Conservation (phyloP, 2,329 filamentous ascomycete genomes). For the Pezicula neosporulosa region DNA sequence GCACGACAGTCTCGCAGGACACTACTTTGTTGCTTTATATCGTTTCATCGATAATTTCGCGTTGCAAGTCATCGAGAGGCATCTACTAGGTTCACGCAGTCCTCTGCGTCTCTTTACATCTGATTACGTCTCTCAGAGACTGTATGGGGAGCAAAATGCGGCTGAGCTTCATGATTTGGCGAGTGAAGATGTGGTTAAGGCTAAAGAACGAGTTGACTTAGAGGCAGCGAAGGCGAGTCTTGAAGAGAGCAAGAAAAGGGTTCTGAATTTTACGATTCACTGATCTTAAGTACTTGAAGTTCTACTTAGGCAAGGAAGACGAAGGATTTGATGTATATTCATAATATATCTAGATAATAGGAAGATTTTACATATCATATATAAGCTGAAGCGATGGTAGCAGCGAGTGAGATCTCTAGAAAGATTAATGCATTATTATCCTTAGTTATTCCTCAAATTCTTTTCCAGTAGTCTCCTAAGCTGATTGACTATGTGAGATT, state of each 20-base stretch:
- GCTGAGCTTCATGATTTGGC: slow-evolving; percentile 4
- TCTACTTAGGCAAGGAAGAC: too few relatives aligned
- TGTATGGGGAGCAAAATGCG: slow-evolving; percentile 10
- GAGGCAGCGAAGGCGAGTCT: slow-evolving; percentile 4
- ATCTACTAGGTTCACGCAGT: slow-evolving; percentile 10
- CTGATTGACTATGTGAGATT: too few relatives aligned
- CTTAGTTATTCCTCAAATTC: too few relatives aligned
- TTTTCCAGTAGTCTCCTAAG: too few relatives aligned
- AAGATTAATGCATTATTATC: too few relatives aligned
- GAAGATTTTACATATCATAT: too few relatives aligned
- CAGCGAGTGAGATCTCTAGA: too few relatives aligned
- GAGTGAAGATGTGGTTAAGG: slow-evolving; percentile 5
- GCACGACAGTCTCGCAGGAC: slow-evolving; percentile 8
- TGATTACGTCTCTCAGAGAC: slow-evolving; percentile 8
- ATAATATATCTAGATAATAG: too few relatives aligned
- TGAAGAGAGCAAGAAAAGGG: slow-evolving; percentile 9
- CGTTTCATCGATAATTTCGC: slow-evolving; percentile 16
- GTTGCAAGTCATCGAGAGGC: slow-evolving; percentile 14
- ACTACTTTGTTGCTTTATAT: slow-evolving; percentile 9
- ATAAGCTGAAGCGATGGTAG: too few relatives aligned
- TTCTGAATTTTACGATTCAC: slow-evolving; percentile 9
- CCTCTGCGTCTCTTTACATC: slow-evolving; percentile 10
- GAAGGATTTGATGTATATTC: too few relatives aligned
- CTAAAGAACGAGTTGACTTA: neutral
- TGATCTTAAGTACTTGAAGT: too few relatives aligned